These are phyloP conservation scores for Neurospora sp. DNA, from an alignment of 495 filamentous ascomycete species.

Conservation along the genomic window DNA sequence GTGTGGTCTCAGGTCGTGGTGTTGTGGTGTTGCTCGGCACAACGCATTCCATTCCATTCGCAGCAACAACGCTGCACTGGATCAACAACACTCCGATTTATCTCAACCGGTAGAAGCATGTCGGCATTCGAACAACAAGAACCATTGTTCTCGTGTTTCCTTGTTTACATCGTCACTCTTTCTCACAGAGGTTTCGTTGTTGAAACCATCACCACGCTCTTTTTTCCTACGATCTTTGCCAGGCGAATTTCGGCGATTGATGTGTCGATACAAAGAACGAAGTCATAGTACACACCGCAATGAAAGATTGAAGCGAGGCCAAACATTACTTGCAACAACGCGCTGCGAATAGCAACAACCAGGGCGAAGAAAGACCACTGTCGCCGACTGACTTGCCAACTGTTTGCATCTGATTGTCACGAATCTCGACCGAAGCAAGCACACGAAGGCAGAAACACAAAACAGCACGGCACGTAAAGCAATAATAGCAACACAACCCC, in stretches of 20 bases:
- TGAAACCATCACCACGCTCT: neutral
- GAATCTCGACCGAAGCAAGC: neutral
- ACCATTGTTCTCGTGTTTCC: neutral
- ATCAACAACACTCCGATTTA: neutral
- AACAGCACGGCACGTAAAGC: neutral
- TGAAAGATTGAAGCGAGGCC: neutral
- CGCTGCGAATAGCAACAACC: neutral
- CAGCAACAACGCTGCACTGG: neutral
- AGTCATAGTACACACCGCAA: neutral
- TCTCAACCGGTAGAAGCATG: neutral
- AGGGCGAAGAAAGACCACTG: neutral
- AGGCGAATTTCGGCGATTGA: neutral
- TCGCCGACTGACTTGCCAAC: neutral
- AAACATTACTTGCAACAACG: neutral
- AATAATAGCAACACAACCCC: neutral
- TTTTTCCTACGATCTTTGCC: neutral
- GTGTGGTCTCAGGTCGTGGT: neutral
- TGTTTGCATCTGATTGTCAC: neutral
- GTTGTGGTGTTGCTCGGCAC: slow-evolving; percentile 5
- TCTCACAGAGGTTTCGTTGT: neutral
- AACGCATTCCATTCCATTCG: slow-evolving; percentile 11
- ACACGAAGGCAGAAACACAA: neutral
- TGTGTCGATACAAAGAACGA: neutral
- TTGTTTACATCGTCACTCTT: neutral
- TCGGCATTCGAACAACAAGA: neutral